Evolutionary conservation across 2,329 filamentous ascomycete genomes (phyloP), one percentile per base, ranked within the genome.

Genomic region (Ophiostoma fasciatum): DNA sequence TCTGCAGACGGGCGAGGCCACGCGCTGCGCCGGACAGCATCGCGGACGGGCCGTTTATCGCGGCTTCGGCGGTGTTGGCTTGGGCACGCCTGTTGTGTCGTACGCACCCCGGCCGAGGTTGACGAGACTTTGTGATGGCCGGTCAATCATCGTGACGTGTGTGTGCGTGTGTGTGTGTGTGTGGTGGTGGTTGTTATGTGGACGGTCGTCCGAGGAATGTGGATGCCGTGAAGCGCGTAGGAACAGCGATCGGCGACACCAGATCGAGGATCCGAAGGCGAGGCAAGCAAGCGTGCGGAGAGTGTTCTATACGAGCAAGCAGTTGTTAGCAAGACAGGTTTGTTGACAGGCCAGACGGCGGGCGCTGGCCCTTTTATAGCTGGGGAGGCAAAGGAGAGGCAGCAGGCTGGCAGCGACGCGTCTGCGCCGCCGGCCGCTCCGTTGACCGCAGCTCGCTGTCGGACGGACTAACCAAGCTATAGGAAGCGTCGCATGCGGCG

Each of bases 61-160:
- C 27, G 53, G 49, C 49, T 56, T 56, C 21, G 54, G 54, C 37
- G 52, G 54, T 34, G 51, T 49, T 10, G 54, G 54, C 48, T 57
- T 57, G 23, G 53, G 53, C 9, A 56, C 52, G 20, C 54, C 54
- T 20, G 54, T 56, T 38, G 54, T 57, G 42, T 57, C 54, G 37
- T 57, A 57, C 42, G 54, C 54, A 20, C 53, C 54, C 11, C 54
- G 49, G 46, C 53, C 54, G 37, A 54, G 49, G 49, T 56, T 55
- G 48, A 48, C 40, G 31, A 45, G 42, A 28, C 41, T 36, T 44
- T 51, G 46, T 40, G 50, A 51, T 41, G 46, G 45, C 46, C 45
- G 47, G 45, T 45, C 44, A 37, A 54, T 49, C 54, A 57, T 57
- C 45, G 36, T 53, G 51, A 40, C 32, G 17, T 22, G 22, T 40